Evolutionary conservation across 73 alveolate species (phyloP).

Genomic region (Breviolum minutum): DNA sequence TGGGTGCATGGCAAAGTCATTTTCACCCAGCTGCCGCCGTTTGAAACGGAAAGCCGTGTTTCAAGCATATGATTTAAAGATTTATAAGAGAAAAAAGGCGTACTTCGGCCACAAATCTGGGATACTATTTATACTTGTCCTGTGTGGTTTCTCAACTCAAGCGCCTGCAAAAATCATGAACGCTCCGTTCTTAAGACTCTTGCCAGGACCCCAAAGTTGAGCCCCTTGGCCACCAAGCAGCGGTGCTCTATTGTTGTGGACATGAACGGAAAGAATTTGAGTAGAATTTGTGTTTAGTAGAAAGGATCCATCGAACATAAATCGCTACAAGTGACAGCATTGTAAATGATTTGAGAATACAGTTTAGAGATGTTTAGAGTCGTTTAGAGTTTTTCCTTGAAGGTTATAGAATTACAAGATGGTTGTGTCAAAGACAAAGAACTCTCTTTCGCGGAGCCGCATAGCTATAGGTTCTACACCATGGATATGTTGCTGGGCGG

Average conservation of each 20-base stretch:
- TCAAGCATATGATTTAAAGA: not conserved
- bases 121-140: too few species aligned
- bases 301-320: too few species aligned
- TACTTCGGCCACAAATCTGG: too few species aligned
- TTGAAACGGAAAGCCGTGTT: not conserved
- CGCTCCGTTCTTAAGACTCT: not conserved
- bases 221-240: not conserved
- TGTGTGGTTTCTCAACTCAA: too few species aligned
- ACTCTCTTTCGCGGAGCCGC: not conserved
- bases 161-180: too few species aligned
- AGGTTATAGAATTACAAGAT: too few species aligned
- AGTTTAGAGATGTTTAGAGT: too few species aligned
- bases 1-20: too few species aligned
- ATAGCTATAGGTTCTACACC: slow-evolving; percentile 54
- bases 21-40: not conserved
- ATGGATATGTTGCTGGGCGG: slow-evolving; percentile 81
- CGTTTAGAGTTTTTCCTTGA: too few species aligned
- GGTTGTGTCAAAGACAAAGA: too few species aligned
- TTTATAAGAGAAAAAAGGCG: not conserved
- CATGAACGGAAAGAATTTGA: too few species aligned
- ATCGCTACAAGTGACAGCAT: not conserved
- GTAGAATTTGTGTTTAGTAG: too few species aligned
- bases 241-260: not conserved
- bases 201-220: slow-evolving; percentile 28
- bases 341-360: not conserved